A percentile compares a stretch with the other conserved stretches of the same genome.
Conservation (phyloP, 106 monocot genomes). For the Apostasia ramifera region DNA sequence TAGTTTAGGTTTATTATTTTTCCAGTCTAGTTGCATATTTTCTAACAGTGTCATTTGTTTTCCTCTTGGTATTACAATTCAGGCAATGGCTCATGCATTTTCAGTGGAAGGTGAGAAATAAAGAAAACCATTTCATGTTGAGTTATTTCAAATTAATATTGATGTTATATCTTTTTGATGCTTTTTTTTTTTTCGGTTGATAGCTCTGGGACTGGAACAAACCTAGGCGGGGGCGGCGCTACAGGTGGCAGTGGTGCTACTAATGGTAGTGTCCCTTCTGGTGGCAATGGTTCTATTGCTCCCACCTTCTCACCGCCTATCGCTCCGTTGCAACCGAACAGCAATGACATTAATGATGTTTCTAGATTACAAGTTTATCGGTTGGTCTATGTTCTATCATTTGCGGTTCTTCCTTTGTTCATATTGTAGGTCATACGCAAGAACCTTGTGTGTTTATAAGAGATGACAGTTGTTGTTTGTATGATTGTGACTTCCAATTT, state of each 20-base stretch:
- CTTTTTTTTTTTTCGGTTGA: neutral
- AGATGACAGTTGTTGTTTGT: no score
- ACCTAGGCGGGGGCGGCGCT: neutral
- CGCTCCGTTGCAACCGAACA: neutral
- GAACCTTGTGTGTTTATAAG: no score
- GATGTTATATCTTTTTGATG: neutral
- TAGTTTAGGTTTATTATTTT: no score
- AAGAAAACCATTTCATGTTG: neutral
- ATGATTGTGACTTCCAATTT: no score
- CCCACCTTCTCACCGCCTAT: neutral
- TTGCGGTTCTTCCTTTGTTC: neutral
- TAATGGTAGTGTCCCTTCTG: neutral
- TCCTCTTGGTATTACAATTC: neutral
- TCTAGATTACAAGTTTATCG: neutral
- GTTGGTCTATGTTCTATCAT: neutral
- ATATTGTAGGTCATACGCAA: neutral
- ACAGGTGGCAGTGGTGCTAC: neutral
- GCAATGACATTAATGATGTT: neutral
- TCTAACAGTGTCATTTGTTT: neutral
- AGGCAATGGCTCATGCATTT: constrained; percentile 7
- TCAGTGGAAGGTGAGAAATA: constrained; percentile 5
- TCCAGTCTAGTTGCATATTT: no score
- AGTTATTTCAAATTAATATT: neutral
- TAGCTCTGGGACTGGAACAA: constrained; percentile 3
- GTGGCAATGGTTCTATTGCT: neutral